Conservation (phyloP, 2,329 filamentous ascomycete genomes). For the Botrytis aclada region DNA sequence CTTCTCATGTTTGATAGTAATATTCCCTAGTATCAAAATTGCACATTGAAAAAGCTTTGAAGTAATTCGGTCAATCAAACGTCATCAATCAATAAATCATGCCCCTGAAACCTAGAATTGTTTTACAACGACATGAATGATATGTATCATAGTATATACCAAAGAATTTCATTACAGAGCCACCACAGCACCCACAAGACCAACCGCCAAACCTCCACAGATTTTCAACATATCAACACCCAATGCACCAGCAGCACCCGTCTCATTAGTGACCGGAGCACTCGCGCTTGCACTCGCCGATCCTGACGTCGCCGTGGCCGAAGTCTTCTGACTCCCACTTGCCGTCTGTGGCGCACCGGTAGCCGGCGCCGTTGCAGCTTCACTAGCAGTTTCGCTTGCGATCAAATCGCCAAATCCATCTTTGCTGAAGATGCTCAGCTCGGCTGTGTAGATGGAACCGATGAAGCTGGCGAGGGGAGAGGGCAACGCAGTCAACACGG, state of each 20-base stretch:
- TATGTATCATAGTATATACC: background rate
- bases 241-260: background rate
- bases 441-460: constrained; percentile 17
- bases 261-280: background rate
- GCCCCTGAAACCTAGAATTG: background rate
- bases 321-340: background rate
- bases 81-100: background rate
- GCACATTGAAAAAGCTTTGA: background rate
- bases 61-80: background rate
- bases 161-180: constrained; percentile 10
- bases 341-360: background rate
- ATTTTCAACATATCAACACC: background rate
- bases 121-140: background rate
- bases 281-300: background rate
- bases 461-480: constrained; percentile 17
- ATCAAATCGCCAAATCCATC: constrained; percentile 15
- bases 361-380: constrained; percentile 1
- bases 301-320: background rate
- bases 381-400: constrained; percentile 3
- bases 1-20: background rate
- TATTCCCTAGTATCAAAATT: background rate
- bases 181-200: constrained; percentile 17
- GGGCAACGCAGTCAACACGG: constrained; percentile 18
- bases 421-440: constrained; percentile 16
- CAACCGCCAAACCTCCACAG: constrained; percentile 9